Evolutionary conservation across 805 yeast genomes (phyloP).

Genomic region (Zygotorulaspora florentina): DNA sequence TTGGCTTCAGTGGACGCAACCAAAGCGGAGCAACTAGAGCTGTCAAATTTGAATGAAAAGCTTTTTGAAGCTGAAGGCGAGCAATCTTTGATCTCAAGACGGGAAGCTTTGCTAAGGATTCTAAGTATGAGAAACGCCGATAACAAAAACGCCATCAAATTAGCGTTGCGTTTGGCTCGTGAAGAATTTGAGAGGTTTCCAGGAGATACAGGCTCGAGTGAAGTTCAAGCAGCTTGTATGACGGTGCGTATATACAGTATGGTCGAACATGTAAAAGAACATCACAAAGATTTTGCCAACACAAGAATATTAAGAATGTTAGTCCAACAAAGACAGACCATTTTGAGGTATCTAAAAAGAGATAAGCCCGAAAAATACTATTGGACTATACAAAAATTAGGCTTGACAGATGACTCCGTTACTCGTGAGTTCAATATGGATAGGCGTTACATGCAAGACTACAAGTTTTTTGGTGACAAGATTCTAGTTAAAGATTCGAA

Average conservation of each 20-base stretch:
- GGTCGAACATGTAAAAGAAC: slow-evolving; percentile 65
- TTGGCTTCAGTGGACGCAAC: slow-evolving; percentile 51
- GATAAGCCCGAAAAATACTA: slow-evolving; percentile 78
- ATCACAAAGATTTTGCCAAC: slow-evolving; percentile 69
- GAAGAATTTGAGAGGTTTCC: slow-evolving; percentile 76
- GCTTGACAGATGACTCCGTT: slow-evolving; percentile 76
- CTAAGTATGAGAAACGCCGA: slow-evolving; percentile 69
- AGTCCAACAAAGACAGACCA: slow-evolving; percentile 85
- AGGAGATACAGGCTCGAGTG: slow-evolving; percentile 93
- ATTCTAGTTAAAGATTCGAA: slow-evolving; percentile 54
- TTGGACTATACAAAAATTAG: slow-evolving; percentile 82
- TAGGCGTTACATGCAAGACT: slow-evolving; percentile 72
- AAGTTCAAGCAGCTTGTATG: slow-evolving; percentile 90
- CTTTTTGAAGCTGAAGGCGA: slow-evolving; percentile 21
- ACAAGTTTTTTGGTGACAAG: slow-evolving; percentile 68
- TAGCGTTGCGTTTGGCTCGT: slow-evolving; percentile 61
- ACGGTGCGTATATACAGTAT: slow-evolving; percentile 76
- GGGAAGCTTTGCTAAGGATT: slow-evolving; percentile 66
- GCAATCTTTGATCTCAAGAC: slow-evolving; percentile 52
- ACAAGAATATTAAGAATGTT: slow-evolving; percentile 70
- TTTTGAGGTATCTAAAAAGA: slow-evolving; percentile 75
- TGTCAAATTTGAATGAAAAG: slow-evolving; percentile 26
- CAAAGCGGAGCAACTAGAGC: slow-evolving; percentile 24
- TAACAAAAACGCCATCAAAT: slow-evolving; percentile 50
- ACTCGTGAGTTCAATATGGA: slow-evolving; percentile 78